Base-by-base conservation (phyloP, 305 asterid species). In the Fraxinus paxiana region DNA sequence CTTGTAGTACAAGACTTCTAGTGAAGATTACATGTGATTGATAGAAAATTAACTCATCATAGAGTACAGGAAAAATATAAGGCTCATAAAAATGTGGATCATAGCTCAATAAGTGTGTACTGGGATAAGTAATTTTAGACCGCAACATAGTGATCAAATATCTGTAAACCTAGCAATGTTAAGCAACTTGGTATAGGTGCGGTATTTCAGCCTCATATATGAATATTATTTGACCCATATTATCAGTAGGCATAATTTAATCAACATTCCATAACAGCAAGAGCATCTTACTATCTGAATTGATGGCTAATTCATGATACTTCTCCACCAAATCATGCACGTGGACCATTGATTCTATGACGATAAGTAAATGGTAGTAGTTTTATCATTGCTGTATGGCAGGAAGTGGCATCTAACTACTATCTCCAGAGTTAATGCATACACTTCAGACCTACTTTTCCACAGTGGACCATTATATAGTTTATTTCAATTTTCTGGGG, bases 181-280 rank as follows among this genome's bases (percentile, higher is more conserved):
- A 46, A 26, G 71, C 51, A 83, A 78, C 59, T 77, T 20, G 30
- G 82, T 56, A 63, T 63, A 30, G 69, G 81, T 30, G 28, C 18
- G 31, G 13, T 65, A n/a, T 31, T 75, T 79, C 33, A 69, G 77
- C 69, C n/a, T 17, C 20, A 18, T 7, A 17, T 51, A 76, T 33
- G 81, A 75, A 38, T 34, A 69, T 69, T 79, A 69, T 67, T 79
- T 77, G 43, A 26, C 31, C 59, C 51, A 73, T 30, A 82, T 73
- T 37, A 80, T 20, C 70, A 59, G 38, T 78, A 15, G 15, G 43
- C 81, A 75, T 79, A 26, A 73, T 41, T 6, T 34, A 5, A 80
- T 79, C 37, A 31, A 72, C 18, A 61, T 79, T 77, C 43, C 33
- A 46, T 8, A 24, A 26, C 67, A 65, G 78, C 41, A 63, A 74